Conservation (phyloP, 306 rosid species). For the Fragaria iinumae region DNA sequence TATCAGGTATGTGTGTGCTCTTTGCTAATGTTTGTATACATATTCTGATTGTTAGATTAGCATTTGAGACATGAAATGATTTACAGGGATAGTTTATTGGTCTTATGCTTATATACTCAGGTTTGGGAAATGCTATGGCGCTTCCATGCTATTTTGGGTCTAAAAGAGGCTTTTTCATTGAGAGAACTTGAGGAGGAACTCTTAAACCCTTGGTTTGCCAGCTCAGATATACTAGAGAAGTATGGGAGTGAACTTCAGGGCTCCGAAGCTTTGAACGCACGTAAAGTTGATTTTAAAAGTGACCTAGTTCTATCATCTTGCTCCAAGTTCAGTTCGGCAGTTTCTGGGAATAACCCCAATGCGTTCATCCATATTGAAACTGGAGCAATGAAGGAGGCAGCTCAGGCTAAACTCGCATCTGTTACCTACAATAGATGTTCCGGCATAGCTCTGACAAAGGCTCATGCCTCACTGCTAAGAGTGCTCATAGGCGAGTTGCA, state of each 20-base stretch:
- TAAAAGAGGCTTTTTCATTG: constrained; percentile 57
- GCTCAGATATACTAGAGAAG: constrained; percentile 44
- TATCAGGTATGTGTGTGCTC: constrained; percentile 63
- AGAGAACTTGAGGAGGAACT: constrained; percentile 89
- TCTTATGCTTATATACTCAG: constrained; percentile 40
- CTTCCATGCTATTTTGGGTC: constrained; percentile 69
- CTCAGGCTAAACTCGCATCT: constrained; percentile 67
- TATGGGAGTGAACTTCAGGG: constrained; percentile 42
- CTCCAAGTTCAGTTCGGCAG: constrained; percentile 41
- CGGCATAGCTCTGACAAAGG: constrained; percentile 83
- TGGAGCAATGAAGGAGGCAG: constrained; percentile 77
- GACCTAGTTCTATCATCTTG: constrained; percentile 35
- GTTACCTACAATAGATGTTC: constrained; percentile 67
- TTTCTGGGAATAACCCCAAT: constrained; percentile 42
- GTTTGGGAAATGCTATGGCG: constrained; percentile 75
- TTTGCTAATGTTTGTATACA: constrained; percentile 16
- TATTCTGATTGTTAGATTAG: constrained; percentile 21
- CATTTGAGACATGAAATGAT: background rate
- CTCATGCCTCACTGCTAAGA: constrained; percentile 75
- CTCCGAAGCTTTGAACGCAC: constrained; percentile 28
- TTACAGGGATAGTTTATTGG: background rate
- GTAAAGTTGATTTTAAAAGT: constrained; percentile 35
- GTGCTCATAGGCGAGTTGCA: constrained; percentile 86
- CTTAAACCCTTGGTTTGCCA: constrained; percentile 77
- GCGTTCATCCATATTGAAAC: constrained; percentile 83